These are phyloP conservation scores for Nyssa sinensis DNA, from an alignment of 148 eudicot genomes.

Conservation along the genomic window DNA sequence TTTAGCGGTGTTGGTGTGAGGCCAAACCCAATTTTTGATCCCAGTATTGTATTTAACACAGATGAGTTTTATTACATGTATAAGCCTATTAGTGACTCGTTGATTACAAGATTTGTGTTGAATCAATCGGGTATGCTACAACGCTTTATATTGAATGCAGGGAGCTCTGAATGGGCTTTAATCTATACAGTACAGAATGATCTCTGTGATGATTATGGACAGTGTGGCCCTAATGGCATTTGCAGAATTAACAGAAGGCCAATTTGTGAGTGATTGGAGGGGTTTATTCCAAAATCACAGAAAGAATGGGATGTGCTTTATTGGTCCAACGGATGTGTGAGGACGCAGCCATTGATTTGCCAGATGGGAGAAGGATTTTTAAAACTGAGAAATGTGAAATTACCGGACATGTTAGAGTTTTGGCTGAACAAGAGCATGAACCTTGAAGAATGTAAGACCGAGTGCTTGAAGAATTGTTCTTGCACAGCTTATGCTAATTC, in stretches of 20 bases:
- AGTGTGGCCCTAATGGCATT: slow-evolving; percentile 23
- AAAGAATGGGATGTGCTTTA: slow-evolving; percentile 13
- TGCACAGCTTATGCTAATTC: no score
- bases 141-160: slow-evolving; percentile 2
- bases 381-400: slow-evolving; percentile 6
- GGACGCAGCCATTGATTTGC: slow-evolving; percentile 14
- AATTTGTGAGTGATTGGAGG: slow-evolving; percentile 21
- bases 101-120: slow-evolving; percentile 3
- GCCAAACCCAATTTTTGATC: background rate
- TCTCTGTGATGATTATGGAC: slow-evolving; percentile 18
- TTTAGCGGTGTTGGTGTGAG: background rate
- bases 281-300: slow-evolving; percentile 13
- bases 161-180: slow-evolving; percentile 8
- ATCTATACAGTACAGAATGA: background rate
- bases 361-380: slow-evolving; percentile 12
- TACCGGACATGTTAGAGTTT: slow-evolving; percentile 19
- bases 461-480: slow-evolving; percentile 21
- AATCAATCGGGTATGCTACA: slow-evolving; percentile 3
- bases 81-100: background rate
- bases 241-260: background rate
- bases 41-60: background rate
- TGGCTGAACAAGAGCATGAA: slow-evolving; percentile 13
- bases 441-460: slow-evolving; percentile 13
- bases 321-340: slow-evolving; percentile 22
- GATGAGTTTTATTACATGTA: background rate